Evolutionary conservation across 2,329 filamentous ascomycete genomes (phyloP).

Genomic region (Ascosphaera pollenicola): DNA sequence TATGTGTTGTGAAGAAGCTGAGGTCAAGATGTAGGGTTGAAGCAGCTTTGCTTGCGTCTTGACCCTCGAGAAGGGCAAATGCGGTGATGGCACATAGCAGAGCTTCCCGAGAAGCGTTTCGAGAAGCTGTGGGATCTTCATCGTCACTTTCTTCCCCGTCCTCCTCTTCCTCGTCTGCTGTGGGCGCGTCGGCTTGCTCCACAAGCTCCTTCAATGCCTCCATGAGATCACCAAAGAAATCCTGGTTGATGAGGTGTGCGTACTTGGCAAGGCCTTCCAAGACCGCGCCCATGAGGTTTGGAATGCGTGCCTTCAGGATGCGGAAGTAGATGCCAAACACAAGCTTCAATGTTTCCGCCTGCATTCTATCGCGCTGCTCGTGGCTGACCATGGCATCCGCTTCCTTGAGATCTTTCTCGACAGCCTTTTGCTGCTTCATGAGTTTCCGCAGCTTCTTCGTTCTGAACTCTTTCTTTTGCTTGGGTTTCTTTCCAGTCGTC

Average conservation of each 20-base stretch:
- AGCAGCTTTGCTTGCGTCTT: constrained; percentile 73
- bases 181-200: constrained; percentile 29
- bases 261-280: constrained; percentile 87
- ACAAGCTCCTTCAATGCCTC: constrained; percentile 91
- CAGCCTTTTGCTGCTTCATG: constrained; percentile 60
- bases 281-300: constrained; percentile 86
- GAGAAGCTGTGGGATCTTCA: constrained; percentile 23
- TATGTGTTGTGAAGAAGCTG: constrained; percentile 82
- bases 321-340: constrained; percentile 93
- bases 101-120: constrained; percentile 65
- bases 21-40: constrained; percentile 70
- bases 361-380: constrained; percentile 82
- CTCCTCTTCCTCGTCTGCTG: constrained; percentile 21
- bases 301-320: constrained; percentile 62
- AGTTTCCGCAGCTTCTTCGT: constrained; percentile 74
- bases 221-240: constrained; percentile 92
- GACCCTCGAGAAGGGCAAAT: constrained; percentile 84
- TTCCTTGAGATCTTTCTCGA: constrained; percentile 83
- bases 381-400: constrained; percentile 80
- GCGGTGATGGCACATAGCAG: constrained; percentile 91
- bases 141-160: constrained; percentile 24
- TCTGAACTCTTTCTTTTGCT: constrained; percentile 61
- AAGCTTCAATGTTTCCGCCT: constrained; percentile 85
- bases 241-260: constrained; percentile 91
- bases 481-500: constrained; percentile 34